Conservation (phyloP, 2,329 filamentous ascomycete genomes). For the Zymoseptoria brevis region DNA sequence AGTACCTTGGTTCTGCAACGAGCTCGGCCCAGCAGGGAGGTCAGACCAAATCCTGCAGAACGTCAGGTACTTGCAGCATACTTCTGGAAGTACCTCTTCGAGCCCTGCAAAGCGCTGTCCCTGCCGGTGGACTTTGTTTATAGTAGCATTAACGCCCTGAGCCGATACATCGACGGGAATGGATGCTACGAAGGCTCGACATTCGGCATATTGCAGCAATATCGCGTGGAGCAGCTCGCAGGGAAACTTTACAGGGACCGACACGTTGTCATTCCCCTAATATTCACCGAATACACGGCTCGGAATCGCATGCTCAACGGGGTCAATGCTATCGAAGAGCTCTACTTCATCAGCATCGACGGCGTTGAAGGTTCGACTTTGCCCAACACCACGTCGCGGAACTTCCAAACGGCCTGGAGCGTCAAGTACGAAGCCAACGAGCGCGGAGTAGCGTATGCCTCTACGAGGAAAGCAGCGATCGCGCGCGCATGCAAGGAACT, state of each 20-base stretch:
- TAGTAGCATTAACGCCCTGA: background rate
- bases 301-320: background rate
- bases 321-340: background rate
- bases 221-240: background rate
- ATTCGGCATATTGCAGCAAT: background rate
- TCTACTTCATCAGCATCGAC: background rate
- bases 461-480: background rate
- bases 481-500: background rate
- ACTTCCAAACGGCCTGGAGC: background rate
- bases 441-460: background rate
- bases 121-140: background rate
- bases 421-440: background rate
- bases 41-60: background rate
- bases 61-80: background rate
- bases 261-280: background rate
- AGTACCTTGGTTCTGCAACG: background rate
- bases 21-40: too few species aligned
- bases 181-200: background rate
- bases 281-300: background rate
- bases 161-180: background rate
- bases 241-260: constrained; percentile 1
- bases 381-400: background rate
- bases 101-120: background rate
- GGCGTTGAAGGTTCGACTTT: background rate
- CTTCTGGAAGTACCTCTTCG: constrained; percentile 4